Conservation (phyloP, 2,329 filamentous ascomycete species). For the Ophidiomyces ophidiicola region DNA sequence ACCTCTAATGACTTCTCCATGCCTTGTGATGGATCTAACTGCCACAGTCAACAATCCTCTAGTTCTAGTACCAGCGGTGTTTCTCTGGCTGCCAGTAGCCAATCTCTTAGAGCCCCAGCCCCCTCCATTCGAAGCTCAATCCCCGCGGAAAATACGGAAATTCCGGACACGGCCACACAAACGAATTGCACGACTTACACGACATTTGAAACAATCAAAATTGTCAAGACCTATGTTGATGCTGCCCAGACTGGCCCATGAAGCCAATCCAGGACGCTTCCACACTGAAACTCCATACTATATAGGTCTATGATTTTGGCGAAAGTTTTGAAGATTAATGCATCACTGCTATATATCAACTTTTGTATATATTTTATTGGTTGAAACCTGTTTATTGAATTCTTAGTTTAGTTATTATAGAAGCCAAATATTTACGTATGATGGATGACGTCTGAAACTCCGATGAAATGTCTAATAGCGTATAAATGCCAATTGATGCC, state of each 20-base stretch:
- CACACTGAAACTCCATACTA: no score
- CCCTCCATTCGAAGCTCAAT: neutral
- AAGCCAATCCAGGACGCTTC: neutral
- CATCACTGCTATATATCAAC: no score
- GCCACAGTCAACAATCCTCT: neutral
- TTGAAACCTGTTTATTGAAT: no score
- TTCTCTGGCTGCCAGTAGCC: neutral
- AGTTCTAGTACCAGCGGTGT: neutral
- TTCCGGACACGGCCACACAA: neutral
- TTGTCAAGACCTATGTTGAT: neutral
- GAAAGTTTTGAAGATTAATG: no score
- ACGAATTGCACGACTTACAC: conserved; percentile 7
- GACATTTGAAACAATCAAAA: conserved; percentile 6
- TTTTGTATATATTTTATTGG: no score
- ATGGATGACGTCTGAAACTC: no score
- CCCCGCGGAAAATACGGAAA: conserved; percentile 1
- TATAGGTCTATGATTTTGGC: no score
- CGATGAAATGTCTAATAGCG: no score
- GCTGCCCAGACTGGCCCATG: neutral
- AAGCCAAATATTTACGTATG: no score
- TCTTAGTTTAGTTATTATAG: no score
- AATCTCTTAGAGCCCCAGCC: neutral
- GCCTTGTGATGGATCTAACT: conserved; percentile 3
- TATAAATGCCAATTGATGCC: no score
- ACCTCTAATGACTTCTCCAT: neutral